These are phyloP conservation scores for Aureobasidium pullulans DNA, from an alignment of 2,329 filamentous ascomycete species.

Conservation along the genomic window DNA sequence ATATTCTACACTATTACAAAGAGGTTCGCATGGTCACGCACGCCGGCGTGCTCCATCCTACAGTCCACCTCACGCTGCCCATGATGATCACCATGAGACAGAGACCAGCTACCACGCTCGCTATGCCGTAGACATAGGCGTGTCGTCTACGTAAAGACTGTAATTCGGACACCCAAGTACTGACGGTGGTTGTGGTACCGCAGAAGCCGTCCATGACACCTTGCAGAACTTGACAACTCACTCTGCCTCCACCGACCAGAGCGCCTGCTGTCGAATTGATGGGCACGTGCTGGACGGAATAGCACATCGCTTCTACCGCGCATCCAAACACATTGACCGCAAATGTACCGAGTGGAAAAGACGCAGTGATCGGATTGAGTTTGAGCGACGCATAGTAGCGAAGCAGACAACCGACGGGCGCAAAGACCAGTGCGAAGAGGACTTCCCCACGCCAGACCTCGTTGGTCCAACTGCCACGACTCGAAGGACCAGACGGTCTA, in stretches of 20 bases:
- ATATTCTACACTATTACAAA: not conserved
- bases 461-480: conserved; percentile 27
- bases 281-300: conserved; percentile 64
- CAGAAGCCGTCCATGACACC: conserved; percentile 43
- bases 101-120: conserved; percentile 54
- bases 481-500: conserved; percentile 28
- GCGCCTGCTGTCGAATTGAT: conserved; percentile 28
- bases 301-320: conserved; percentile 65
- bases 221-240: conserved; percentile 40
- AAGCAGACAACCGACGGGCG: conserved; percentile 67
- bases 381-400: conserved; percentile 65
- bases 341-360: conserved; percentile 84
- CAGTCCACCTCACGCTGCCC: conserved; percentile 66
- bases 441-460: conserved; percentile 68
- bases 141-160: conserved; percentile 36
- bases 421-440: conserved; percentile 72
- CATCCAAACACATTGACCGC: conserved; percentile 73
- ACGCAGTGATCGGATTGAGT: conserved; percentile 59
- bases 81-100: conserved; percentile 60
- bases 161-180: conserved; percentile 42
- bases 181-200: conserved; percentile 41
- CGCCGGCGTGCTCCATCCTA: conserved; percentile 32
- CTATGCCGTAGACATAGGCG: conserved; percentile 61
- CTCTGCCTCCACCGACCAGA: conserved; percentile 31
- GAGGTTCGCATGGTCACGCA: conserved; percentile 26